Percentiles rank a stretch among this genome's conserved stretches.
Conservation (phyloP, 495 filamentous ascomycete genomes). For the Aspergillus indologenus region DNA sequence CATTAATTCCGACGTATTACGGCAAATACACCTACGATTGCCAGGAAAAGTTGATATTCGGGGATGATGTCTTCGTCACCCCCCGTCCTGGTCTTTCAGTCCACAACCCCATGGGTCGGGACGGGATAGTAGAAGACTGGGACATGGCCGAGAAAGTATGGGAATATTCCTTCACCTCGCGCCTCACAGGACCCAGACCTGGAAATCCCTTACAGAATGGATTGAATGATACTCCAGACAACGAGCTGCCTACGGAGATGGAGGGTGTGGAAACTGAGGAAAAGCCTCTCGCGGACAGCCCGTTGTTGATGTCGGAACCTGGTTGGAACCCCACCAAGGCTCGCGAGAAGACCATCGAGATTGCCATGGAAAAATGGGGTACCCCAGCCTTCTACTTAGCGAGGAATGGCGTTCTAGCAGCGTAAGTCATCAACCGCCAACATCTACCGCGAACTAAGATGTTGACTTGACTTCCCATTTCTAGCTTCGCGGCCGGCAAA, state of each 20-base stretch:
- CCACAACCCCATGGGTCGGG: conserved; percentile 82
- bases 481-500: conserved; percentile 84
- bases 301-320: conserved; percentile 89
- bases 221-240: conserved; percentile 62
- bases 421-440: conserved; percentile 44
- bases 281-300: conserved; percentile 81
- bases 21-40: conserved; percentile 57
- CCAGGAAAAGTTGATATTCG: conserved; percentile 65
- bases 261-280: conserved; percentile 65
- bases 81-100: conserved; percentile 74
- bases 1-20: conserved; percentile 84
- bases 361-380: conserved; percentile 94
- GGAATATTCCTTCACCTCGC: conserved; percentile 82
- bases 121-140: conserved; percentile 95
- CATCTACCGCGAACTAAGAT: conserved; percentile 4
- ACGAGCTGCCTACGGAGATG: conserved; percentile 63
- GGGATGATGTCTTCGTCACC: conserved; percentile 80
- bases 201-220: conserved; percentile 68
- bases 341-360: conserved; percentile 87
- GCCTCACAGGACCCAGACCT: conserved; percentile 63
- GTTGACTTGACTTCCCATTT: conserved; percentile 7
- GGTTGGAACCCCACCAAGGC: conserved; percentile 87
- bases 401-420: conserved; percentile 60
- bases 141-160: conserved; percentile 84
- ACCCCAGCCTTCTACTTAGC: conserved; percentile 90